Conservation (phyloP, 1,139 yeast species). For the Sugiyamaella novakii region DNA sequence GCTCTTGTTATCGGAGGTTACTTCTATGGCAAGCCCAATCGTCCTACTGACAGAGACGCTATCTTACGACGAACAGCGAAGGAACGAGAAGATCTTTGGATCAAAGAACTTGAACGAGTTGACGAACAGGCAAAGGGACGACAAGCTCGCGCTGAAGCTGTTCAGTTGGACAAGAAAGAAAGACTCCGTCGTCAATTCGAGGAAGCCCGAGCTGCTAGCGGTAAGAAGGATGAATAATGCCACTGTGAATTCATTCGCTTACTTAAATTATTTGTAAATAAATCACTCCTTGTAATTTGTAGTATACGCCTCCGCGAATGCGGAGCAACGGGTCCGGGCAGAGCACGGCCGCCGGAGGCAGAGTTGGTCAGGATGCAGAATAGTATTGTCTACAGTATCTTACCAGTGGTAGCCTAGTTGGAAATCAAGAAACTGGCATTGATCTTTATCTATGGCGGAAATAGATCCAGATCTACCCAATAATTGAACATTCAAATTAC, state of each 20-base stretch:
- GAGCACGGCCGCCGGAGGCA: too few relatives aligned
- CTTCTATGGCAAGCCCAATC: constrained; percentile 59
- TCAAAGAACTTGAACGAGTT: constrained; percentile 85
- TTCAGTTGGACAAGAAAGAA: constrained; percentile 25
- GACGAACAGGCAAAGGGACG: constrained; percentile 65
- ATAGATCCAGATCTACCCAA: constrained; percentile 12
- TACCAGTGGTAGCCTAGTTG: constrained; percentile 15
- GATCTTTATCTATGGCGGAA: constrained; percentile 3
- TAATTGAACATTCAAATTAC: constrained; percentile 6
- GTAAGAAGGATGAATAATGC: constrained; percentile 18
- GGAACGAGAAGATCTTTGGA: constrained; percentile 83
- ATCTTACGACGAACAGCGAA: constrained; percentile 74
- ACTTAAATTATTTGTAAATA: constrained; percentile 11
- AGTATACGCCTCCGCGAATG: too few relatives aligned
- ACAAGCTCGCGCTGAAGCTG: constrained; percentile 32
- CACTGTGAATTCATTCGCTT: neutral
- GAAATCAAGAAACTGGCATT: constrained; percentile 12
- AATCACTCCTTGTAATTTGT: neutral
- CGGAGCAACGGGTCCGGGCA: too few relatives aligned
- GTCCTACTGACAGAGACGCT: constrained; percentile 61
- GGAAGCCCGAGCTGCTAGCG: constrained; percentile 19
- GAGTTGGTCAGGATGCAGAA: too few relatives aligned
- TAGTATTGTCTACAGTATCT: too few relatives aligned
- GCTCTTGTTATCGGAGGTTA: constrained; percentile 82
- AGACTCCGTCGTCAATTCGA: constrained; percentile 20